A percentile compares a stretch with the other conserved stretches of the same genome.
These are phyloP conservation scores for Mycosphaerella sp. DNA, from an alignment of 2,329 filamentous ascomycete species.

Conservation along the genomic window DNA sequence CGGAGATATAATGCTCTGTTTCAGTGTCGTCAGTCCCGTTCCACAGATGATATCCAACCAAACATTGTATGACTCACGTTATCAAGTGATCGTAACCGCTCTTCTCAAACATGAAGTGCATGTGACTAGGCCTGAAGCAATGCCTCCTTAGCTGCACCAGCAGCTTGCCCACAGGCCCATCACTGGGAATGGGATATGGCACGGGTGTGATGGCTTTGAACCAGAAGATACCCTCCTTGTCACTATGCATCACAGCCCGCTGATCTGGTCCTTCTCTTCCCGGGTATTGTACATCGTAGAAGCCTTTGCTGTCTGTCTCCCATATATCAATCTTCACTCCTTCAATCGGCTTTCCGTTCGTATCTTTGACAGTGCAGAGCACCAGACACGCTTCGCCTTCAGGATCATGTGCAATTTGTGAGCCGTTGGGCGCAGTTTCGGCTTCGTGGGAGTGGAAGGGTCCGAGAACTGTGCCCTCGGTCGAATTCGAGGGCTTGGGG, in stretches of 20 bases:
- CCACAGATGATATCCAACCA: no score
- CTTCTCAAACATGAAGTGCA: conserved; percentile 88
- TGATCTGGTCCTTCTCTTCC: conserved; percentile 61
- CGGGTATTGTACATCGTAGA: conserved; percentile 74
- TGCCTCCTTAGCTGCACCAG: conserved; percentile 63
- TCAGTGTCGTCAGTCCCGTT: conserved; percentile 11
- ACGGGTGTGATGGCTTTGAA: conserved; percentile 81
- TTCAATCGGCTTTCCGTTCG: conserved; percentile 53
- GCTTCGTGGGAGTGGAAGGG: conserved; percentile 82
- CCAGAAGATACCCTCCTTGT: conserved; percentile 70
- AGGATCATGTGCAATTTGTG: conserved; percentile 60
- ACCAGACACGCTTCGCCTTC: conserved; percentile 64
- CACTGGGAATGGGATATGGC: conserved; percentile 75
- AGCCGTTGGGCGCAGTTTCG: conserved; percentile 50
- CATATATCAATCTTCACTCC: conserved; percentile 73
- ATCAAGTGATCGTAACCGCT: conserved; percentile 70
- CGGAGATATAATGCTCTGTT: conserved; percentile 66
- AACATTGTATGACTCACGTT: conserved; percentile 54
- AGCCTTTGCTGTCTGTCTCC: conserved; percentile 75
- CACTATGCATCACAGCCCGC: conserved; percentile 62
- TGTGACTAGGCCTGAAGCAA: conserved; percentile 67
- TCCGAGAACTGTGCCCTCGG: conserved; percentile 73
- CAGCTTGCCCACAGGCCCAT: conserved; percentile 74
- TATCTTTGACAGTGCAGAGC: conserved; percentile 65
- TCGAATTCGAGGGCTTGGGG: conserved; percentile 63